Evolutionary conservation across 176 grass and related monocot species (phyloP).

Genomic region (Musa troglodytarum): DNA sequence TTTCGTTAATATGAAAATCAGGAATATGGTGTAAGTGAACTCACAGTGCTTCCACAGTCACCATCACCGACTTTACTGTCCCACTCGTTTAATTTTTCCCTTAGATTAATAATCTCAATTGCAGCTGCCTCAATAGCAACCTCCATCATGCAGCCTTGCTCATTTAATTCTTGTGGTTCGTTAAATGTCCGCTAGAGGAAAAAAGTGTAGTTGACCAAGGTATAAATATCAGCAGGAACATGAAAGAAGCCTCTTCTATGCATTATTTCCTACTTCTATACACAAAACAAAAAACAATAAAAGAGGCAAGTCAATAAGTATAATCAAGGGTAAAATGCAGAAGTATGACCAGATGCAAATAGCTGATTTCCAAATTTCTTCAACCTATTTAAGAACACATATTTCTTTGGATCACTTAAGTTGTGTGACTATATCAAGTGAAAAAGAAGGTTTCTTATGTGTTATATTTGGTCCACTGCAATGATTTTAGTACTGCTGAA

Average conservation of each 20-base stretch:
- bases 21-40: slow-evolving; percentile 21
- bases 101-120: slow-evolving; percentile 68
- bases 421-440: too few relatives aligned
- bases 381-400: too few relatives aligned
- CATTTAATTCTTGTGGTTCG: slow-evolving; percentile 59
- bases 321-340: not conserved
- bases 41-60: slow-evolving; percentile 92
- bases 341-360: too few relatives aligned
- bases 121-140: slow-evolving; percentile 73
- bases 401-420: too few relatives aligned
- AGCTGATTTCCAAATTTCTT: too few relatives aligned
- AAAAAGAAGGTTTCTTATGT: too few relatives aligned
- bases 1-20: not conserved
- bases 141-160: slow-evolving; percentile 59
- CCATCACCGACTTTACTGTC: slow-evolving; percentile 97
- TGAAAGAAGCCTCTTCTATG: not conserved
- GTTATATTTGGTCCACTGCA: too few relatives aligned
- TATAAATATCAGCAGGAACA: slow-evolving; percentile 2
- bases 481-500: too few relatives aligned
- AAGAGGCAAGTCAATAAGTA: not conserved
- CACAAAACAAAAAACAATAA: not conserved
- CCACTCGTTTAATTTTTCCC: slow-evolving; percentile 85
- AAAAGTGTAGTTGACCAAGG: slow-evolving; percentile 15
- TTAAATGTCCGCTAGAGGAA: slow-evolving; percentile 37
- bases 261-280: slow-evolving; percentile 12